A percentile compares a stretch with the other conserved stretches of the same genome.
These are phyloP conservation scores for Agaricus sinodeliciosus DNA, from an alignment of 768 basidiomycete genomes.

Conservation along the genomic window DNA sequence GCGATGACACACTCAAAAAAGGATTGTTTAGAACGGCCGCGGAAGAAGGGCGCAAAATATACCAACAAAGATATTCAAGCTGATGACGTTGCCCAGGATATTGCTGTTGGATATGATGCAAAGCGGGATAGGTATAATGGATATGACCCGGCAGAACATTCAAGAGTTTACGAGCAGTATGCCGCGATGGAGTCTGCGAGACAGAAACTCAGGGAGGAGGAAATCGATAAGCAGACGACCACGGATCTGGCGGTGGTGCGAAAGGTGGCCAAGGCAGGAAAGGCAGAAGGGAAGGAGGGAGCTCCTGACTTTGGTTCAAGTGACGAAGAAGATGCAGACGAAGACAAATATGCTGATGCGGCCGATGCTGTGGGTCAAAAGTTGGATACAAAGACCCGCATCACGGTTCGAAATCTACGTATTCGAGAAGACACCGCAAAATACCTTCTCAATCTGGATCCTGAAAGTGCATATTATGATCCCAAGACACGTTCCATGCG, in stretches of 20 bases:
- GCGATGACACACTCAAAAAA: slow-evolving; percentile 87
- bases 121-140: slow-evolving; percentile 99
- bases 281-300: slow-evolving; percentile 57
- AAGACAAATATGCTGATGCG: slow-evolving; percentile 97
- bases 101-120: slow-evolving; percentile 76
- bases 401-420: slow-evolving; percentile 96
- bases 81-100: slow-evolving; percentile 85
- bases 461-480: slow-evolving; percentile 95
- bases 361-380: slow-evolving; percentile 98
- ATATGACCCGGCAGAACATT: slow-evolving; percentile 86
- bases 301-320: slow-evolving; percentile 96
- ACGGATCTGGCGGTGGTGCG: slow-evolving; percentile 87
- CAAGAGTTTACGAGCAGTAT: slow-evolving; percentile 88
- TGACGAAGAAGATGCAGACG: slow-evolving; percentile 92
- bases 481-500: slow-evolving; percentile 99
- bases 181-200: slow-evolving; percentile 86
- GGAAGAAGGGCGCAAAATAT: slow-evolving; percentile 93
- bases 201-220: slow-evolving; percentile 89
- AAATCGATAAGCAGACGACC: slow-evolving; percentile 95
- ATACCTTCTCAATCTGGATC: slow-evolving; percentile 94
- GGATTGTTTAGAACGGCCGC: slow-evolving; percentile 94
- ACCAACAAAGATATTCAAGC: slow-evolving; percentile 85
- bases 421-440: slow-evolving; percentile 99
- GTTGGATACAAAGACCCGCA: slow-evolving; percentile 94
- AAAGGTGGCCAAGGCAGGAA: slow-evolving; percentile 91